phyloP scores from a whole-genome alignment of 2,329 filamentous ascomycete genomes.

The Pseudovirgaria hyperparasitica region DNA sequence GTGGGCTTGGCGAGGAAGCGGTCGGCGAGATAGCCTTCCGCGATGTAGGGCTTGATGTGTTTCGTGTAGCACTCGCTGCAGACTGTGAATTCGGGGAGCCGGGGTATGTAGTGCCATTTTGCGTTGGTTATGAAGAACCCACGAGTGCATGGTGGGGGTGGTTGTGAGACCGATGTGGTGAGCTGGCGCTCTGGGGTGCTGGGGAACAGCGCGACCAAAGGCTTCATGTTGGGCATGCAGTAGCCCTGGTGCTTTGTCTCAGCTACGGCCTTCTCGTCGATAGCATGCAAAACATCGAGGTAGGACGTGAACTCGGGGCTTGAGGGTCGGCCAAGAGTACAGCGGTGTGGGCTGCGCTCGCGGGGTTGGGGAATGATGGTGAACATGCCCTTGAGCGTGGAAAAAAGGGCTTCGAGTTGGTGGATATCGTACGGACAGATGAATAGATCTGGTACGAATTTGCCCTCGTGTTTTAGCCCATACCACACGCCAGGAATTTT shows the following conservation, averaged over 20 bases:
- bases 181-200: slow-evolving; percentile 21
- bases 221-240: slow-evolving; percentile 40
- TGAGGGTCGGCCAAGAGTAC: slow-evolving; percentile 56
- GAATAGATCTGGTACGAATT: slow-evolving; percentile 56
- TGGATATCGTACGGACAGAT: slow-evolving; percentile 64
- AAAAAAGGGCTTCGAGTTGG: slow-evolving; percentile 60
- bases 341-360: slow-evolving; percentile 39
- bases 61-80: slow-evolving; percentile 81
- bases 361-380: slow-evolving; percentile 32
- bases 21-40: slow-evolving; percentile 42
- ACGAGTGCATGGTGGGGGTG: slow-evolving; percentile 49
- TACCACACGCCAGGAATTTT: slow-evolving; percentile 57
- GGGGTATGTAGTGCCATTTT: slow-evolving; percentile 67
- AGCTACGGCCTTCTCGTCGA: slow-evolving; percentile 33
- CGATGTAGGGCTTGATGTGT: slow-evolving; percentile 57
- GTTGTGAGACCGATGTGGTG: background rate
- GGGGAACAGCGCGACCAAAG: slow-evolving; percentile 52
- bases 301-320: slow-evolving; percentile 44
- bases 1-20: slow-evolving; percentile 1
- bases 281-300: slow-evolving; percentile 41
- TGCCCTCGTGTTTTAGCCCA: slow-evolving; percentile 53
- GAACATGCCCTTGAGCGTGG: slow-evolving; percentile 57
- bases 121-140: slow-evolving; percentile 49
- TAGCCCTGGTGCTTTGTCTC: slow-evolving; percentile 13
- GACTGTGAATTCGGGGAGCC: slow-evolving; percentile 65